These are phyloP conservation scores for Tetradesmus obliquus DNA, from an alignment of 139 green algal genomes.

Conservation along the genomic window DNA sequence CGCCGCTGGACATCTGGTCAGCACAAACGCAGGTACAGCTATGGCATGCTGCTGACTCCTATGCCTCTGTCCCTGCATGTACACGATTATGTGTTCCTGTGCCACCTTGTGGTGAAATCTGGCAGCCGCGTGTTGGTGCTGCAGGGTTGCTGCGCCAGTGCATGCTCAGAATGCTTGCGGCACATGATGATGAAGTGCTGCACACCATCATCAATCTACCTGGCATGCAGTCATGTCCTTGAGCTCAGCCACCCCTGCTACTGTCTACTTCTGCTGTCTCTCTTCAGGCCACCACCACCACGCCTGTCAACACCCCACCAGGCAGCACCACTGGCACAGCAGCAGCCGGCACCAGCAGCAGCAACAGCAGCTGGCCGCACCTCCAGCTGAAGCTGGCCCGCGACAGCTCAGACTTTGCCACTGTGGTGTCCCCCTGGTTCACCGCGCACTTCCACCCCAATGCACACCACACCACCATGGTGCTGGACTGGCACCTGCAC, in stretches of 20 bases:
- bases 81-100: too few species aligned
- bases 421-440: not conserved
- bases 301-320: not conserved
- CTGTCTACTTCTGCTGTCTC: not conserved
- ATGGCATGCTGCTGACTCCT: not conserved
- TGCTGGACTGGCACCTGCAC: slow-evolving; percentile 28
- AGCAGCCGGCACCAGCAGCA: not conserved
- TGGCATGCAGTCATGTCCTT: not conserved
- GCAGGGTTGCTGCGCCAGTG: too few species aligned
- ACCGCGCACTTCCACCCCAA: slow-evolving; percentile 37
- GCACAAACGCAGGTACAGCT: slow-evolving; percentile 3
- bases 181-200: not conserved
- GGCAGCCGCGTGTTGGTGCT: too few species aligned
- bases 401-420: slow-evolving; percentile 2
- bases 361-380: not conserved
- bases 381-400: slow-evolving; percentile 31
- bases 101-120: too few species aligned
- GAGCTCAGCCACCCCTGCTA: not conserved
- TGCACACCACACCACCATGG: slow-evolving; percentile 16
- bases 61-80: too few species aligned
- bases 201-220: not conserved
- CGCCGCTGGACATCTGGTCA: slow-evolving; percentile 74
- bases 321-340: not conserved
- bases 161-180: too few species aligned
- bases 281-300: not conserved